Conservation (phyloP, 2,329 filamentous ascomycete genomes). For the Beauveria sp. region DNA sequence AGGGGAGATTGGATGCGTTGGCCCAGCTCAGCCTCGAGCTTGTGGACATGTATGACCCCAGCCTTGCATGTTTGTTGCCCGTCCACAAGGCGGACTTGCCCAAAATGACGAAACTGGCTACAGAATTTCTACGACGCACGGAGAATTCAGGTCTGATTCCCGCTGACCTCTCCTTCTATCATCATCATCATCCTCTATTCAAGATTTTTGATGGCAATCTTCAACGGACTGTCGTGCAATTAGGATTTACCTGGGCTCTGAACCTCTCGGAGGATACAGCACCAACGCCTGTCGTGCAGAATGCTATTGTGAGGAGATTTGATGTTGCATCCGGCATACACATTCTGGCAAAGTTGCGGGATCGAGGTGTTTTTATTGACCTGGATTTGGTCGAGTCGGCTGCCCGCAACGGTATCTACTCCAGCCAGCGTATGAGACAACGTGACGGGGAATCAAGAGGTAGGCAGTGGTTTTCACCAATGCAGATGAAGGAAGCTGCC, state of each 20-base stretch:
- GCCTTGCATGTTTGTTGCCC: slow-evolving; percentile 28
- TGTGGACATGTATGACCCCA: slow-evolving; percentile 29
- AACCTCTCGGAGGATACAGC: not conserved
- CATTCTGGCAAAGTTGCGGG: slow-evolving; percentile 26
- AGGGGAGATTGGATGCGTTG: slow-evolving; percentile 37
- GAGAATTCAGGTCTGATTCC: slow-evolving; percentile 19
- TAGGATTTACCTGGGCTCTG: slow-evolving; percentile 35
- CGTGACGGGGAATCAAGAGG: slow-evolving; percentile 23
- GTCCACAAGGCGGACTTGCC: slow-evolving; percentile 39
- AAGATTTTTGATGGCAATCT: slow-evolving; percentile 36
- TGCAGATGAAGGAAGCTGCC: slow-evolving; percentile 3
- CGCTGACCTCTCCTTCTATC: slow-evolving; percentile 33
- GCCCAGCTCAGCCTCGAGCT: slow-evolving; percentile 37
- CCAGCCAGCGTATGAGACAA: slow-evolving; percentile 22
- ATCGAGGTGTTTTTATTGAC: slow-evolving; percentile 29
- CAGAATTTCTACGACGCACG: not conserved
- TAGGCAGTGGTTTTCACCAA: slow-evolving; percentile 22
- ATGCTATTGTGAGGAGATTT: slow-evolving; percentile 17
- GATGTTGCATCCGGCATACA: slow-evolving; percentile 30
- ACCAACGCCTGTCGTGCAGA: not conserved
- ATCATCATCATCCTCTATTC: slow-evolving; percentile 39
- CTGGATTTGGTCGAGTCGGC: slow-evolving; percentile 22
- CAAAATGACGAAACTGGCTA: slow-evolving; percentile 13
- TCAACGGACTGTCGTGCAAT: slow-evolving; percentile 34
- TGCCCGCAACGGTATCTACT: slow-evolving; percentile 23